These are phyloP conservation scores for Diutina siamensis DNA, from an alignment of 1,139 yeast species.

Conservation along the genomic window DNA sequence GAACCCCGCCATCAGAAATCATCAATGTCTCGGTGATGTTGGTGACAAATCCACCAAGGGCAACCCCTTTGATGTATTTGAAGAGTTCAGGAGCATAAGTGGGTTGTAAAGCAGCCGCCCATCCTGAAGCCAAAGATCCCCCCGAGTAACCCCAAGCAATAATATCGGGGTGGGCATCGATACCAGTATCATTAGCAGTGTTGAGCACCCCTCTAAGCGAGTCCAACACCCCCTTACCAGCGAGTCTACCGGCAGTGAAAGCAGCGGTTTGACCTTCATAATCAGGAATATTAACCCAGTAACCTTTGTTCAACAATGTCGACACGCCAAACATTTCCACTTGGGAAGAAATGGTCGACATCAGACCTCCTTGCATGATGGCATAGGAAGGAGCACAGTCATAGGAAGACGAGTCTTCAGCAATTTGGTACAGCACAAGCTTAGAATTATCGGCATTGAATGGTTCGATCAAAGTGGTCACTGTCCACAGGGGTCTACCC, in stretches of 20 bases:
- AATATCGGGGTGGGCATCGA: conserved; percentile 10
- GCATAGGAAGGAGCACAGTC: conserved; percentile 11
- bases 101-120: conserved; percentile 6
- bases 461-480: conserved; percentile 10
- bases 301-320: conserved; percentile 9
- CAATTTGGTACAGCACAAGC: conserved; percentile 9
- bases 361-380: conserved; percentile 8
- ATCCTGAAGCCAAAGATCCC: conserved; percentile 7
- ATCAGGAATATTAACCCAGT: conserved; percentile 10
- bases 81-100: conserved; percentile 4
- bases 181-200: conserved; percentile 9
- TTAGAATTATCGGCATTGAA: conserved; percentile 10
- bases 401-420: conserved; percentile 9
- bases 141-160: conserved; percentile 14
- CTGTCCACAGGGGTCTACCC: conserved; percentile 9
- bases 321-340: conserved; percentile 8
- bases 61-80: not conserved
- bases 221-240: conserved; percentile 10
- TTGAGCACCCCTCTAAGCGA: conserved; percentile 10
- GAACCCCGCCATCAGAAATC: conserved; percentile 15
- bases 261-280: conserved; percentile 11
- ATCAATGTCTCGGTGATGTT: conserved; percentile 16
- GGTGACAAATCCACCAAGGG: conserved; percentile 21
- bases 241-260: conserved; percentile 9
- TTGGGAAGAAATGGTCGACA: conserved; percentile 8